Evolutionary conservation across 2,329 filamentous ascomycete species (phyloP).

Genomic region (Pseudocercospora pini-densiflorae): DNA sequence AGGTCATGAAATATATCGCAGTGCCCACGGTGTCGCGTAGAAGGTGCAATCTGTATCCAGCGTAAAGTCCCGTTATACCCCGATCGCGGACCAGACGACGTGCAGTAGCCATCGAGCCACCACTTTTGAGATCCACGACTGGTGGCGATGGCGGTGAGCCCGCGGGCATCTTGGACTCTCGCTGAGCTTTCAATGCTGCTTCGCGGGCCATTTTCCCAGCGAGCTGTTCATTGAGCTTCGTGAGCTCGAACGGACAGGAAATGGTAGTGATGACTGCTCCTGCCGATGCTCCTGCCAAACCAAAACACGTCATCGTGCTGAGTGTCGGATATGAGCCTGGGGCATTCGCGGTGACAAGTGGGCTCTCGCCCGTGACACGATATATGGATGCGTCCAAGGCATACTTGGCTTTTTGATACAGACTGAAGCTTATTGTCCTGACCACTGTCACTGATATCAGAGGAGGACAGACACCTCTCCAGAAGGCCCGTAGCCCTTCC

Average conservation of each 20-base stretch:
- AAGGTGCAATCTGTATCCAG: constrained; percentile 80
- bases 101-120: constrained; percentile 59
- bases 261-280: constrained; percentile 80
- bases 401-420: constrained; percentile 79
- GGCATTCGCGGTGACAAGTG: constrained; percentile 72
- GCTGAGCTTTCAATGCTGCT: constrained; percentile 12
- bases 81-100: constrained; percentile 76
- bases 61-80: constrained; percentile 75
- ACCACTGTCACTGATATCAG: constrained; percentile 78
- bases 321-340: constrained; percentile 72
- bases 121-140: constrained; percentile 28
- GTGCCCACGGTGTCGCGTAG: constrained; percentile 84
- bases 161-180: constrained; percentile 1
- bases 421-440: constrained; percentile 76
- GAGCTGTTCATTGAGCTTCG: constrained; percentile 86
- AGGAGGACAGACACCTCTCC: constrained; percentile 71
- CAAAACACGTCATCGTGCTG: constrained; percentile 76
- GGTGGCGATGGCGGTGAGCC: constrained; percentile 5
- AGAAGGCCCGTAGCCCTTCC: constrained; percentile 56
- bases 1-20: constrained; percentile 85
- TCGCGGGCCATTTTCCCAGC: constrained; percentile 71
- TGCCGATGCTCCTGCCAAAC: constrained; percentile 75
- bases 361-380: constrained; percentile 67
- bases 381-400: constrained; percentile 72
- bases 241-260: constrained; percentile 86